Conservation (phyloP, 371 early-diverging fungal genomes). For the Syncephalastrum contaminatum region DNA sequence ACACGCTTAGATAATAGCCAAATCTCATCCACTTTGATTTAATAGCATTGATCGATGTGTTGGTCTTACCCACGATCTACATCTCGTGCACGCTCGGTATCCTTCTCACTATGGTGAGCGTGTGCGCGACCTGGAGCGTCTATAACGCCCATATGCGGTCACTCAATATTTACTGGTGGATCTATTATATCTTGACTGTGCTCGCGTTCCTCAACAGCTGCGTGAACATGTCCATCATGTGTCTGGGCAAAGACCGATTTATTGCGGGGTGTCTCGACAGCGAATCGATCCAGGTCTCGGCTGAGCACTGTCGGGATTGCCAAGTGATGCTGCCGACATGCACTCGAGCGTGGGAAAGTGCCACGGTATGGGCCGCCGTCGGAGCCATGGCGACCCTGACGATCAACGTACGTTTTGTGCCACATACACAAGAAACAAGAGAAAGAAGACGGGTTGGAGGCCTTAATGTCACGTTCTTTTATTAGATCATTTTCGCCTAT, state of each 20-base stretch:
- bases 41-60: slow-evolving; percentile 15
- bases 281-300: background rate
- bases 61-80: slow-evolving; percentile 24
- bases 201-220: slow-evolving; percentile 23
- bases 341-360: slow-evolving; percentile 16
- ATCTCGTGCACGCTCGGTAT: slow-evolving; percentile 19
- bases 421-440: no score
- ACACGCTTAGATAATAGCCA: background rate
- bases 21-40: background rate
- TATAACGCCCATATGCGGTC: slow-evolving; percentile 19
- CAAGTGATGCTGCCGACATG: slow-evolving; percentile 8
- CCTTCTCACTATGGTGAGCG: slow-evolving; percentile 15
- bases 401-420: slow-evolving; percentile 20
- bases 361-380: slow-evolving; percentile 19
- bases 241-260: slow-evolving; percentile 21
- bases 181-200: slow-evolving; percentile 25
- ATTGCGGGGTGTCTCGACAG: slow-evolving; percentile 17
- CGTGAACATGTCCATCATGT: slow-evolving; percentile 16
- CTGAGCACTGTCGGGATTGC: slow-evolving; percentile 2
- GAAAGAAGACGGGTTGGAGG: background rate
- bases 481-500: slow-evolving; percentile 21
- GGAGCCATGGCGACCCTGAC: slow-evolving; percentile 14
- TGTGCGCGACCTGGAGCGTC: slow-evolving; percentile 21
- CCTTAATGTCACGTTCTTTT: background rate
- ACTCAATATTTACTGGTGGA: slow-evolving; percentile 30